Percentiles rank a stretch among this genome's conserved stretches.
Evolutionary conservation across 768 basidiomycete species (phyloP).

Genomic region (Lactarius quietus): DNA sequence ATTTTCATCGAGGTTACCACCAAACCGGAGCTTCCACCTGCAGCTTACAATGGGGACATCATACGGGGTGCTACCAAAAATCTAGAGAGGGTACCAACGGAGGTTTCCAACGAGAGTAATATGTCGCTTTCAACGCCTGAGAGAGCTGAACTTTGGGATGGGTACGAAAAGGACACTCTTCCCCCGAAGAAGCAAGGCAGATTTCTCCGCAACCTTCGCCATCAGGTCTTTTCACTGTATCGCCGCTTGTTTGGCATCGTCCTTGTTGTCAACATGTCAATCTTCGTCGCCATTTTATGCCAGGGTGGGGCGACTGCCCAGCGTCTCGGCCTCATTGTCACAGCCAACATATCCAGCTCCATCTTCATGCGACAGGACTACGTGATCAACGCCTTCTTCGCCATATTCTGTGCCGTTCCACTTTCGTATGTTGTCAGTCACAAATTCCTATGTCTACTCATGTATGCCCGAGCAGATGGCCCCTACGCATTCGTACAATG

Average conservation of each 20-base stretch:
- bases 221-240: conserved; percentile 53
- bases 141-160: conserved; percentile 42
- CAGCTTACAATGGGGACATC: neutral
- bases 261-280: conserved; percentile 47
- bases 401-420: conserved; percentile 48
- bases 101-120: neutral
- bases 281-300: conserved; percentile 42
- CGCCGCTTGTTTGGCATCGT: conserved; percentile 52
- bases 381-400: conserved; percentile 57
- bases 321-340: conserved; percentile 38
- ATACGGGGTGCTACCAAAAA: neutral
- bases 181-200: conserved; percentile 51
- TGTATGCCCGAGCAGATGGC: conserved; percentile 43
- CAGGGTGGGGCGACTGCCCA: conserved; percentile 34
- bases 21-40: neutral
- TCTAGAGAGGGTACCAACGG: neutral
- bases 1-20: neutral
- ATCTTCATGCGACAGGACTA: conserved; percentile 50
- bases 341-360: conserved; percentile 42
- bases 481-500: conserved; percentile 49
- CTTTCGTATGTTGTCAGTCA: conserved; percentile 40
- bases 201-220: conserved; percentile 48
- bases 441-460: neutral
- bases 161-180: conserved; percentile 47
- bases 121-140: conserved; percentile 24